A percentile compares a stretch with the other conserved stretches of the same genome.
Conservation (phyloP, 2,329 filamentous ascomycete species). For the Trichoderma sp. region DNA sequence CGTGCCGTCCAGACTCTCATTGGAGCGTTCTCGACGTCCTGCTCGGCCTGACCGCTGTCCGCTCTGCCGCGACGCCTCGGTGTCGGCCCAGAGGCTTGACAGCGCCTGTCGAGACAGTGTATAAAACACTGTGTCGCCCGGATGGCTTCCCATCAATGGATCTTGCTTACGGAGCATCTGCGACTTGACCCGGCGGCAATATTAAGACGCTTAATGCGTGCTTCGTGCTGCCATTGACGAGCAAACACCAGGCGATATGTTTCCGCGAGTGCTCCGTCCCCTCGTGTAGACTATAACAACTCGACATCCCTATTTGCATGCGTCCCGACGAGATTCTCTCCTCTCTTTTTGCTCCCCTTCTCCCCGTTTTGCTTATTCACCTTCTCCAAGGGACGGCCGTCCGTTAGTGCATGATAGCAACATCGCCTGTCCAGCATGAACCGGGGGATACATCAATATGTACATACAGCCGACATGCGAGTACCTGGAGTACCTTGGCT, state of each 20-base stretch:
- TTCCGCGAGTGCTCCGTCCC: background rate
- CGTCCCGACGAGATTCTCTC: background rate
- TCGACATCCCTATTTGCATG: background rate
- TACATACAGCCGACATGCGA: background rate
- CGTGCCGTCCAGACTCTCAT: background rate
- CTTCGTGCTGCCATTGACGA: background rate
- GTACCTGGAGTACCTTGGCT: background rate
- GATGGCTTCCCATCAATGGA: background rate
- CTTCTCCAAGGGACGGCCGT: background rate
- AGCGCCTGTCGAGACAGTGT: background rate
- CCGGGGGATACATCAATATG: background rate
- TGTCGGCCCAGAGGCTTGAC: background rate
- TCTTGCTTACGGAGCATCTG: conserved; percentile 2
- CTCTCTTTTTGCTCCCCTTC: background rate
- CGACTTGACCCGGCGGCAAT: background rate
- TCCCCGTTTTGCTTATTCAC: background rate
- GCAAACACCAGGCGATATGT: background rate
- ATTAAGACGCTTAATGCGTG: background rate
- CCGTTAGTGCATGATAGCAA: background rate
- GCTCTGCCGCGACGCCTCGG: conserved; percentile 12
- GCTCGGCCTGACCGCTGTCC: conserved; percentile 16
- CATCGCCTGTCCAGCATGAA: background rate
- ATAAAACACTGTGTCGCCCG: background rate
- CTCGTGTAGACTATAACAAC: background rate
- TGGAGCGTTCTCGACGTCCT: background rate